A percentile compares a stretch with the other conserved stretches of the same genome.
These are phyloP conservation scores for Sugiyamaella smithiae DNA, from an alignment of 805 yeast species.

Conservation along the genomic window DNA sequence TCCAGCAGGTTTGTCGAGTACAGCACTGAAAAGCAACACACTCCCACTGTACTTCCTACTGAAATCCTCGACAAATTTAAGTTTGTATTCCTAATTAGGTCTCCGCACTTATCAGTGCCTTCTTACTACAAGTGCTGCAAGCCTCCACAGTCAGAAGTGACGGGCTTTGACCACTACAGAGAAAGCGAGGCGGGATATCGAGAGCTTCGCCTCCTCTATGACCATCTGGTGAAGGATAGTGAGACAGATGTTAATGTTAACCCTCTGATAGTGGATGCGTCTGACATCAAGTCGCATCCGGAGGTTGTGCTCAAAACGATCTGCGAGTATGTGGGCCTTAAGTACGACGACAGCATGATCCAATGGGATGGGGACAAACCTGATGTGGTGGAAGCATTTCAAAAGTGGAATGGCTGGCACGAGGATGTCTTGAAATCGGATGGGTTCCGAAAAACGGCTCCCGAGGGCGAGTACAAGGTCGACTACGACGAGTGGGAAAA, in stretches of 20 bases:
- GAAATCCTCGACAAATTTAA: slow-evolving; percentile 17
- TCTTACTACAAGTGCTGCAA: slow-evolving; percentile 27
- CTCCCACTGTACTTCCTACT: slow-evolving; percentile 26
- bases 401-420: slow-evolving; percentile 29
- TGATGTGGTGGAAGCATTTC: slow-evolving; percentile 20
- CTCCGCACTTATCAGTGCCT: slow-evolving; percentile 28
- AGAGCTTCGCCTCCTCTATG: slow-evolving; percentile 25
- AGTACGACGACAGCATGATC: slow-evolving; percentile 24
- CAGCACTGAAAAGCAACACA: neutral
- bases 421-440: slow-evolving; percentile 25
- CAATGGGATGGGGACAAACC: slow-evolving; percentile 23
- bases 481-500: slow-evolving; percentile 25
- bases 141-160: slow-evolving; percentile 25
- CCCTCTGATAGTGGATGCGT: slow-evolving; percentile 26
- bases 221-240: slow-evolving; percentile 16
- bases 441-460: slow-evolving; percentile 19
- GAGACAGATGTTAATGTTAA: neutral
- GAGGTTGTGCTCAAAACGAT: slow-evolving; percentile 21
- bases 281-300: slow-evolving; percentile 22
- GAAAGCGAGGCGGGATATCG: slow-evolving; percentile 26
- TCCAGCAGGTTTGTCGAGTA: neutral
- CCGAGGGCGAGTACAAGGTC: slow-evolving; percentile 14
- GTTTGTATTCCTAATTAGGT: slow-evolving; percentile 25
- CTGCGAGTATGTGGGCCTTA: slow-evolving; percentile 20
- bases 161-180: slow-evolving; percentile 27